Conservation (phyloP, 305 asterid species). For the Plantago rigida region DNA sequence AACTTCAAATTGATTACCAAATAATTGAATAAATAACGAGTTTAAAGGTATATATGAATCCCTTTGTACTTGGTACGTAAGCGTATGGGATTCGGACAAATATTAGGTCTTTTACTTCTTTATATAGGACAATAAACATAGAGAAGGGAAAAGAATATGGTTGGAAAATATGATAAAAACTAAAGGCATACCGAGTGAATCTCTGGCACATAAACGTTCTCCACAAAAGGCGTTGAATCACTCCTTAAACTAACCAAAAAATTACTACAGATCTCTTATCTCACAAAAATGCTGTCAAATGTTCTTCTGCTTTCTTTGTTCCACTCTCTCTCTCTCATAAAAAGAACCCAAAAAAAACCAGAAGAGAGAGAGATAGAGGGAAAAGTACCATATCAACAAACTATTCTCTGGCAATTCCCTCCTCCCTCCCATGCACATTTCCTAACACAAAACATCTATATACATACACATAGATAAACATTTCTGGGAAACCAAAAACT, state of each 20-base stretch:
- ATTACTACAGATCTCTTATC: not conserved
- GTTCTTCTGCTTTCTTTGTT: constrained; percentile 5
- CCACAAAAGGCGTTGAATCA: constrained; percentile 27
- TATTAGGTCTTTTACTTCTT: not conserved
- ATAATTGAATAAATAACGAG: too few relatives aligned
- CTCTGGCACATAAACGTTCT: constrained; percentile 11
- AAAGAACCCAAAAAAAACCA: not conserved
- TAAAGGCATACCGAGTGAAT: not conserved
- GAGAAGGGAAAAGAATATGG: not conserved
- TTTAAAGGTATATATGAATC: too few relatives aligned
- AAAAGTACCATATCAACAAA: constrained; percentile 1
- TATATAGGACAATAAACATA: not conserved
- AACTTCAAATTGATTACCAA: too few relatives aligned
- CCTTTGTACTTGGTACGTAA: too few relatives aligned
- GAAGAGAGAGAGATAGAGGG: constrained; percentile 13
- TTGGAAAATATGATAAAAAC: not conserved
- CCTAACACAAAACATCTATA: not conserved
- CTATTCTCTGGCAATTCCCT: not conserved
- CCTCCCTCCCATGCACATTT: not conserved
- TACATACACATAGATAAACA: not conserved
- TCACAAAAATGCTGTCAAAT: constrained; percentile 1
- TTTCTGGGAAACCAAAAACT: not conserved
- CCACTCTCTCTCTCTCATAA: constrained; percentile 12
- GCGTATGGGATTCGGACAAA: too few relatives aligned
- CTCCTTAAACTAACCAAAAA: constrained; percentile 4